Base-by-base conservation (phyloP, 805 yeast species). In the Metschnikowia drakensbergensis region DNA sequence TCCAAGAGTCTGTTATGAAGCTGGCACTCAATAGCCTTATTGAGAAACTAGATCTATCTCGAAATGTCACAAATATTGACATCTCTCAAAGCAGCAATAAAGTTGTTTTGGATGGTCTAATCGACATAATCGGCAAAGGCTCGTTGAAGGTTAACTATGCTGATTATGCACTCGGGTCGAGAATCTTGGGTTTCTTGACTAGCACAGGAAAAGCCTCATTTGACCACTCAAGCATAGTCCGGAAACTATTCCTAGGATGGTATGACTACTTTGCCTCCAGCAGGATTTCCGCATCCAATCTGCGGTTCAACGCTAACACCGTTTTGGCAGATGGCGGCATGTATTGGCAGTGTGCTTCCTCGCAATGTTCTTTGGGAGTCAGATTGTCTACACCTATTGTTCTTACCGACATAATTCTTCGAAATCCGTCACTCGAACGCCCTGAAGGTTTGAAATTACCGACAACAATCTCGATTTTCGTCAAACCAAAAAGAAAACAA, bases 101-200 rank as follows among this genome's bases (percentile, higher is more conserved):
- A 29, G 55, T 69, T 7, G 49, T 66, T 22, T 55, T 68, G 11
- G 61, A 65, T 37, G 60, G 62, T 41, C 51, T 71, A 25, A 52
- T 69, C 26, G 71, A 69, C 6, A 48, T 63, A 1, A 58, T 68
- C 37, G 54, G 68, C 37, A 62, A 65, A 49, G 74, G 73, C 0
- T 60, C 74, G 0, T 52, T 64, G n/a, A 63, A 65, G 34, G 58
- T 66, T 23, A 71, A 72, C 50, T 72, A 67, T 51, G 76, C 76
- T 5, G 72, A 68, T 45, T 72, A 67, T 51, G 61, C 55, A 11
- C 55, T 66, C 3, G 76, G 75, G 2, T 53, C 75, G 0, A 55
- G 76, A 43, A 68, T 72, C 4, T 55, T 72, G 13, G 77, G 77
- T 2, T 72, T 69, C 42, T 57, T 72, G 25, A 72, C 76, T 6